Evolutionary conservation across 768 basidiomycete species (phyloP).

Genomic region (Leccinellum albellum): DNA sequence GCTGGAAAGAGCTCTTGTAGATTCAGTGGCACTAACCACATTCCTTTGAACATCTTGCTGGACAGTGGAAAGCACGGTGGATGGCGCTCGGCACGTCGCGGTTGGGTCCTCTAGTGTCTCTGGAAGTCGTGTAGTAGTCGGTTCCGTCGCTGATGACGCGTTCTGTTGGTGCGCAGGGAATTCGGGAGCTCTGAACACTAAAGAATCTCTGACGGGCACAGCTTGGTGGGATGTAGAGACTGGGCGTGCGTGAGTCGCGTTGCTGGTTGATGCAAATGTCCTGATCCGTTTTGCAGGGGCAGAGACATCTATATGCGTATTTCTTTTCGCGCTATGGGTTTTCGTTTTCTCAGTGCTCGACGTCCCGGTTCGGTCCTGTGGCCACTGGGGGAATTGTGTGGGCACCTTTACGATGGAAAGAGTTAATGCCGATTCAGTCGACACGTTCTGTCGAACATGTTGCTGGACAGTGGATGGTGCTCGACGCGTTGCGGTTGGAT

Average conservation of each 20-base stretch:
- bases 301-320: slow-evolving; percentile 18
- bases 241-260: not conserved
- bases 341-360: not conserved
- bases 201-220: not conserved
- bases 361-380: not conserved
- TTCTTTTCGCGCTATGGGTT: slow-evolving; percentile 10
- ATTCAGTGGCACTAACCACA: not conserved
- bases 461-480: not conserved
- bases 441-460: not conserved
- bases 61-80: not conserved
- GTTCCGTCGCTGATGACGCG: not conserved
- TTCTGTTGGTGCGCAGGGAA: not conserved
- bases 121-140: not conserved
- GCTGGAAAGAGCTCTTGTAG: not conserved
- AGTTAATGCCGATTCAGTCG: not conserved
- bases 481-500: not conserved
- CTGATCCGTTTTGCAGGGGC: slow-evolving; percentile 13
- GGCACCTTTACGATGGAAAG: not conserved
- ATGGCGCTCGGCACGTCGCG: not conserved
- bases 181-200: slow-evolving; percentile 6
- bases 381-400: not conserved
- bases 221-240: not conserved
- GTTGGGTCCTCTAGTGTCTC: not conserved
- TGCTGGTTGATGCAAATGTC: not conserved
- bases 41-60: not conserved